Percentiles rank a stretch among this genome's conserved stretches.
Evolutionary conservation across 2,329 filamentous ascomycete genomes (phyloP).

Genomic region (Phialophora tarda): DNA sequence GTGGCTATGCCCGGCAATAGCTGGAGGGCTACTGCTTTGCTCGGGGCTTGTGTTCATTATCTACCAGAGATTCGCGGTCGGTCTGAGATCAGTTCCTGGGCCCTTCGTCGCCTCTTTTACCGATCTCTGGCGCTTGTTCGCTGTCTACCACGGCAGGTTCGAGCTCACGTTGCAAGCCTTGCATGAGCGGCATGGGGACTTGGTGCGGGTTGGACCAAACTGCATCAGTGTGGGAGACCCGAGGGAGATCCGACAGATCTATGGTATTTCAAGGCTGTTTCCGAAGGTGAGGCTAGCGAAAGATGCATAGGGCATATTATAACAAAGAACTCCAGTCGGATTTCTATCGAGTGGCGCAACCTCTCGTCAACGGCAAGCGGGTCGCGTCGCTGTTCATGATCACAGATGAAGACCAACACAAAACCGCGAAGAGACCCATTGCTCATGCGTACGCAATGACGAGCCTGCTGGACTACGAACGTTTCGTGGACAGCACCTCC

Average conservation of each 20-base stretch:
- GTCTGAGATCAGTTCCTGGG: slow-evolving; percentile 46
- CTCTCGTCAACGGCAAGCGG: slow-evolving; percentile 61
- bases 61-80: slow-evolving; percentile 9
- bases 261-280: slow-evolving; percentile 55
- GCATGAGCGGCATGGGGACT: slow-evolving; percentile 72
- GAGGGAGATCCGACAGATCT: slow-evolving; percentile 68
- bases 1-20: not conserved
- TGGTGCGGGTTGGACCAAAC: slow-evolving; percentile 77
- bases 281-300: slow-evolving; percentile 19
- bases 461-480: slow-evolving; percentile 56
- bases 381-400: slow-evolving; percentile 79
- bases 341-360: slow-evolving; percentile 23
- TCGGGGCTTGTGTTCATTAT: not conserved
- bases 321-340: slow-evolving; percentile 13
- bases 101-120: slow-evolving; percentile 39
- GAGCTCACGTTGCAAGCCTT: slow-evolving; percentile 48
- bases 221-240: slow-evolving; percentile 66
- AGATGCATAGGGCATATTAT: not conserved
- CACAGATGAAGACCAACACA: slow-evolving; percentile 72
- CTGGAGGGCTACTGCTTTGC: slow-evolving; percentile 8
- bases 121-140: slow-evolving; percentile 38
- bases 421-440: slow-evolving; percentile 73
- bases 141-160: slow-evolving; percentile 34
- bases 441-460: slow-evolving; percentile 67
- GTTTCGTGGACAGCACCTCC: slow-evolving; percentile 76